These are phyloP conservation scores for Aspergillus texensis DNA, from an alignment of 2,329 filamentous ascomycete genomes.

Conservation along the genomic window DNA sequence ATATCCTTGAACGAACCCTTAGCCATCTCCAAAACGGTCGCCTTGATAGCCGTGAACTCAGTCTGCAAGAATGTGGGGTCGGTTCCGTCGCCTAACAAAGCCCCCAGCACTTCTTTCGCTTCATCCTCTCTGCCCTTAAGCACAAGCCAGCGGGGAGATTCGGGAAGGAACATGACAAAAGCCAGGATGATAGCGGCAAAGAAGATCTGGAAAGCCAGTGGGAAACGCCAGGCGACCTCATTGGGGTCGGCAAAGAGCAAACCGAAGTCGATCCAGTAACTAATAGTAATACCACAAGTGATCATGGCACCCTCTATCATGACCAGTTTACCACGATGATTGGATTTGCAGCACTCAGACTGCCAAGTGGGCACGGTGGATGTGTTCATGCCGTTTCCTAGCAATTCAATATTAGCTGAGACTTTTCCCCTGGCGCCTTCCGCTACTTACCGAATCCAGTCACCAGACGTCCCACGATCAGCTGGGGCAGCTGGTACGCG, in stretches of 20 bases:
- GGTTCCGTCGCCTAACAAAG: slow-evolving; percentile 50
- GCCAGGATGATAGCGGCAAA: slow-evolving; percentile 56
- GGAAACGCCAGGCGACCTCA: slow-evolving; percentile 57
- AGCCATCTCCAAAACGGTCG: slow-evolving; percentile 54
- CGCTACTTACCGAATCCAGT: slow-evolving; percentile 50
- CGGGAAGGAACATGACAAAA: slow-evolving; percentile 55
- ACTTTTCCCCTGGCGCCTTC: not conserved
- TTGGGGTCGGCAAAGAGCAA: slow-evolving; percentile 56
- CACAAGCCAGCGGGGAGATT: slow-evolving; percentile 62
- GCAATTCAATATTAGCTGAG: not conserved
- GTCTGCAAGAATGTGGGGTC: slow-evolving; percentile 49
- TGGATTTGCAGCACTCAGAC: slow-evolving; percentile 54
- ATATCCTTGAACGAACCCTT: slow-evolving; percentile 58
- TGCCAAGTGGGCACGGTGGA: slow-evolving; percentile 57
- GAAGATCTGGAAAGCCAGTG: slow-evolving; percentile 60
- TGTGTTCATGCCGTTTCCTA: slow-evolving; percentile 53
- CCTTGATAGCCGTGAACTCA: slow-evolving; percentile 57
- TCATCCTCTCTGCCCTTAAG: slow-evolving; percentile 58
- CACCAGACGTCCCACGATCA: slow-evolving; percentile 56
- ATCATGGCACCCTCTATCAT: slow-evolving; percentile 58
- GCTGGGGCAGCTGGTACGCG: slow-evolving; percentile 50
- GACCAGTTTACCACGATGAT: slow-evolving; percentile 54
- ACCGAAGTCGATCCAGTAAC: slow-evolving; percentile 56
- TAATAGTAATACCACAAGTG: slow-evolving; percentile 54
- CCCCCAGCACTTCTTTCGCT: slow-evolving; percentile 50